Base-by-base conservation (phyloP, 2,329 filamentous ascomycete species). In the Mycocentrospora acerina region DNA sequence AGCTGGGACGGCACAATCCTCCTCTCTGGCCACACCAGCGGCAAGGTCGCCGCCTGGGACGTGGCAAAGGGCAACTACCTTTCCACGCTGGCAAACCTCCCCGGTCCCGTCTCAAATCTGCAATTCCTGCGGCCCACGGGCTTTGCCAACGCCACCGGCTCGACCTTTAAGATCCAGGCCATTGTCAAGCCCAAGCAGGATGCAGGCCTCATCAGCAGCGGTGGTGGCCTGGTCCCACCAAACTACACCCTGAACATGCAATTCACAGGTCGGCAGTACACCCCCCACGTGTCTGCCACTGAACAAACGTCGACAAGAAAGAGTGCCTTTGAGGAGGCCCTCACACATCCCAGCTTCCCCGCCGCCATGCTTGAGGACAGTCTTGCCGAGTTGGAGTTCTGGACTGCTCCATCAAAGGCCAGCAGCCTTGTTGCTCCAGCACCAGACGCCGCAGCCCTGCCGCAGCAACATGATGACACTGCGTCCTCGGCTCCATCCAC, bases 1-100 rank as follows among this genome's bases (percentile, higher is more conserved):
- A 90, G 81, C 59, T 90, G 93, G 66, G 91, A 96, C 63, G 87
- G 88, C 17, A 90, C 85, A 29, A 79, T 76, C 7, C 71, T 96
- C 15, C 68, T 95, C 17, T 90, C 90, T 3, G 90, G 90, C 5
- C 90, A 97, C 59, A 73, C 79, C 13, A 86, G 79, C 53, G 91
- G 91, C 34, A 87, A 86, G 57, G 77, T 96, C 27, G 72, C 88
- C 22, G 76, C 79, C 37, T 97, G 91, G 91, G 88, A 88, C 61
- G 76, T 91, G 17, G 81, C 82, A 25, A 82, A 83, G 50, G 80
- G 81, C 43, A 81, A 80, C 42, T 85, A 86, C 46, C 77, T 80
- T 1, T 79, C 82, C 3, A 81, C 84, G 35, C 59, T 91, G 31
- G 76, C 80, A 2, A 86, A 85, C 42, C 77, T 94, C 40, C 89